A percentile compares a stretch with the other conserved stretches of the same genome.
Evolutionary conservation across 2,329 filamentous ascomycete genomes (phyloP).

Genomic region (Hypoxylon sp.): DNA sequence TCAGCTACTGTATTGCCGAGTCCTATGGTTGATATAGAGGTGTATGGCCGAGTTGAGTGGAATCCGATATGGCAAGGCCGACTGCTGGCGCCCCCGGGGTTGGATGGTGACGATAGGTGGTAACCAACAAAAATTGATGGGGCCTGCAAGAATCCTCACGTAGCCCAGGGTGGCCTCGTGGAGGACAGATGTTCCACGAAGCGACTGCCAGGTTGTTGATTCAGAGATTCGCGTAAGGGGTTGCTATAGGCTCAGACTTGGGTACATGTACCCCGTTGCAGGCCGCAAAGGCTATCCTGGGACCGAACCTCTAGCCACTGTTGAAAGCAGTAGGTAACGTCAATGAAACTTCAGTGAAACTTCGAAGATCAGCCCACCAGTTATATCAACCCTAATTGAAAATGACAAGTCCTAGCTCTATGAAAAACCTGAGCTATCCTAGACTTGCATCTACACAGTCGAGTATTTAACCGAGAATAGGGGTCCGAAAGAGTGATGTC

Average conservation of each 20-base stretch:
- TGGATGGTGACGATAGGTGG: neutral
- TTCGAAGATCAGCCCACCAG: constrained; percentile 17
- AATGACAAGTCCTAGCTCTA: constrained; percentile 12
- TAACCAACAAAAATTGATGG: constrained; percentile 8
- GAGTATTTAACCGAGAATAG: constrained; percentile 32
- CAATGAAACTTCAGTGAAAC: constrained; percentile 28
- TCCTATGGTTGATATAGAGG: neutral
- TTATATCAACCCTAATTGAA: constrained; percentile 28
- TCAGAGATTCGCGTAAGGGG: constrained; percentile 6
- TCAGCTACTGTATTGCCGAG: neutral
- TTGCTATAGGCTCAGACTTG: constrained; percentile 4
- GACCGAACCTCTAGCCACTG: constrained; percentile 4
- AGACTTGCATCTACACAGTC: constrained; percentile 25
- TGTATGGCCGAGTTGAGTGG: neutral
- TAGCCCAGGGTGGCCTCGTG: constrained; percentile 7
- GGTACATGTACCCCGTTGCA: constrained; percentile 17
- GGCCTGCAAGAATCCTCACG: neutral
- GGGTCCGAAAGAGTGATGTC: constrained; percentile 39
- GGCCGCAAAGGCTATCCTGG: constrained; percentile 13
- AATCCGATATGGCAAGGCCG: neutral
- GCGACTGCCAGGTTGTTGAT: neutral
- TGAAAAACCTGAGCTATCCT: constrained; percentile 30
- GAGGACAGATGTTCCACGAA: constrained; percentile 17
- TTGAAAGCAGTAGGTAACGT: constrained; percentile 34
- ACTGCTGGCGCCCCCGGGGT: neutral